A percentile compares a stretch with the other conserved stretches of the same genome.
These are phyloP conservation scores for Rusavskia elegans DNA, from an alignment of 495 filamentous ascomycete genomes.

Conservation along the genomic window DNA sequence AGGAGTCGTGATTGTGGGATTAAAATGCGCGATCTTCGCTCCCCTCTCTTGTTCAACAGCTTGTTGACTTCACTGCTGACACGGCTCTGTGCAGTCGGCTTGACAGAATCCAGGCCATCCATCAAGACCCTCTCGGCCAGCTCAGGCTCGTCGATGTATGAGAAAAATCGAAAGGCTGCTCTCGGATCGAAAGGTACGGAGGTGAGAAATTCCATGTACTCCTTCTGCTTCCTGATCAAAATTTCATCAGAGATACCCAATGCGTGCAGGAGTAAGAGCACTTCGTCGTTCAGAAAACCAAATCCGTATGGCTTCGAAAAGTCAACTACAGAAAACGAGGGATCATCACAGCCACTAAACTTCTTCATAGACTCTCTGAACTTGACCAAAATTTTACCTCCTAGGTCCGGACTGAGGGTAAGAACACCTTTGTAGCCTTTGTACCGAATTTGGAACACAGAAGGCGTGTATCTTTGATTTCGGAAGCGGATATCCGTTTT, in stretches of 20 bases:
- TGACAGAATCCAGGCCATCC: slow-evolving; percentile 23
- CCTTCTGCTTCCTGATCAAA: slow-evolving; percentile 27
- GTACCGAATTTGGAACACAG: slow-evolving; percentile 34
- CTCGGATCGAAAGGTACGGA: slow-evolving; percentile 14
- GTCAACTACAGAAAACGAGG: slow-evolving; percentile 30
- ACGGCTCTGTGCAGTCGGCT: slow-evolving; percentile 16
- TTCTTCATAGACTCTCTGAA: slow-evolving; percentile 39
- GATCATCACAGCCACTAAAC: slow-evolving; percentile 26
- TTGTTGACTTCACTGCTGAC: slow-evolving; percentile 24
- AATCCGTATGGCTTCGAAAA: slow-evolving; percentile 33
- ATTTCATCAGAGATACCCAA: slow-evolving; percentile 22
- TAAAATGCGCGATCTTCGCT: slow-evolving; percentile 30
- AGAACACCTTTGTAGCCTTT: slow-evolving; percentile 36
- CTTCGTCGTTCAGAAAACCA: slow-evolving; percentile 35
- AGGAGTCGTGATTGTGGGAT: slow-evolving; percentile 29
- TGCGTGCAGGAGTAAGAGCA: slow-evolving; percentile 27
- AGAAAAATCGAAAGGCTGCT: slow-evolving; percentile 27
- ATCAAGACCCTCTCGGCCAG: slow-evolving; percentile 31
- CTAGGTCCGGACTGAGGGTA: slow-evolving; percentile 26
- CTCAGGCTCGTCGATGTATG: slow-evolving; percentile 22
- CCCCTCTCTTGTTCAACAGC: slow-evolving; percentile 31
- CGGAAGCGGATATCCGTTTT: slow-evolving; percentile 23
- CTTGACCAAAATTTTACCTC: slow-evolving; percentile 18
- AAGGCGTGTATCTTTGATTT: slow-evolving; percentile 28
- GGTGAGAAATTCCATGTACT: slow-evolving; percentile 26